Evolutionary conservation across 2,329 filamentous ascomycete species (phyloP), one percentile per base, ranked within the genome.

Genomic region (Plectosphaerella cucumerina): DNA sequence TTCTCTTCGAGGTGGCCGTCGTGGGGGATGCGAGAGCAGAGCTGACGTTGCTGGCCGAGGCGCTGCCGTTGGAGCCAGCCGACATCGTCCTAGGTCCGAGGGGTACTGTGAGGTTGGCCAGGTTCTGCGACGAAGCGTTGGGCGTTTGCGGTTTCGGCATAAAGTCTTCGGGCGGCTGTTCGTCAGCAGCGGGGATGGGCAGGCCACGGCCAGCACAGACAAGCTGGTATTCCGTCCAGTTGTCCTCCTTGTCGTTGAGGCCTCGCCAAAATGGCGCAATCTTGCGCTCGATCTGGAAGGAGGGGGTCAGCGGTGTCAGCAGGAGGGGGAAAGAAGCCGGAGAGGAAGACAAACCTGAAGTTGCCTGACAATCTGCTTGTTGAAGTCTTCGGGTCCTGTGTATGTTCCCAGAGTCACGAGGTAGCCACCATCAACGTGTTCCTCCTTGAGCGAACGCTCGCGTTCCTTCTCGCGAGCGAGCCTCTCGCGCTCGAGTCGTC

Each of bases 191-290:
- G 12, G 94, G 94, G 47, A 97, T 85, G 3, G 89, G 83, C 50
- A 95, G 79, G 18, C 90, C 92, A 62, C 90, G 84, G 47, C 87
- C 94, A 21, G 90, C 91, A 51, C 93, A 91, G 60, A 97, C 84
- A n/a, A 99, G 82, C 69, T 99, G 94, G 68, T 94, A 86, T 63
- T 99, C 94, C 12, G 90, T 88, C 94, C 94, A 99, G 48, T 83
- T 88, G 20, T 89, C 82, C 15, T 86, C 87, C 68, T 94, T 90
- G 67, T 97, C 92, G 57, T 96, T 87, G 4, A 99, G 75, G 5
- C 94, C 94, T 64, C 87, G 86, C 91, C 93, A 99, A 68, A 99
- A 99, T 0, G 94, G 94, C 41, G 94, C 94, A 55, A 99, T 72
- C 55, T 88, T 86, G 59, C 94, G 82, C 70, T 99, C 94, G 65